These are phyloP conservation scores for Lojkania enalia DNA, from an alignment of 2,329 filamentous ascomycete genomes.

Conservation along the genomic window DNA sequence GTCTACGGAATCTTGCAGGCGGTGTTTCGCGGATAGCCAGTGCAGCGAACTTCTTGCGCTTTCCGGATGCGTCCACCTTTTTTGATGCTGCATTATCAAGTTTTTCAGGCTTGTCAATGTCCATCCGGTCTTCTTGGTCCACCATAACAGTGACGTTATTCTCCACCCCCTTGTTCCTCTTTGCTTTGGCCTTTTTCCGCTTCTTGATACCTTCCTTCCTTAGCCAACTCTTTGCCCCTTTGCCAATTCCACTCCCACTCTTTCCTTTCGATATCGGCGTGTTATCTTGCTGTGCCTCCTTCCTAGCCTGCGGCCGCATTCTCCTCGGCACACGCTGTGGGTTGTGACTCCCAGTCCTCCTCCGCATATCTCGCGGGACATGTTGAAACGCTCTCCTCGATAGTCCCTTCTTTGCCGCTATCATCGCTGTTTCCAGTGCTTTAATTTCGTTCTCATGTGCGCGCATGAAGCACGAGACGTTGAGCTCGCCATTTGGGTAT, in stretches of 20 bases:
- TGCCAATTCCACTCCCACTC: constrained; percentile 60
- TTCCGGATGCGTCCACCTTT: constrained; percentile 47
- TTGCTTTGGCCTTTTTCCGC: constrained; percentile 63
- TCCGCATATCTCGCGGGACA: constrained; percentile 79
- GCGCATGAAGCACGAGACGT: constrained; percentile 81
- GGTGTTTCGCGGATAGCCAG: constrained; percentile 67
- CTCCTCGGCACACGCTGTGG: constrained; percentile 83
- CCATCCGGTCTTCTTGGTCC: background rate
- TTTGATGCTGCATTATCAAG: constrained; percentile 14
- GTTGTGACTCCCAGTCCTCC: constrained; percentile 93
- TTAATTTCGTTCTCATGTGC: constrained; percentile 88
- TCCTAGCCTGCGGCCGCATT: constrained; percentile 68
- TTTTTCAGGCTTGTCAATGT: background rate
- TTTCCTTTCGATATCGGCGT: constrained; percentile 75
- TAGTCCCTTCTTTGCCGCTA: constrained; percentile 66
- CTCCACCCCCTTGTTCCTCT: constrained; percentile 46
- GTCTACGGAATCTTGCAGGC: constrained; percentile 75
- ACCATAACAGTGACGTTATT: constrained; percentile 24
- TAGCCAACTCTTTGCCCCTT: constrained; percentile 53
- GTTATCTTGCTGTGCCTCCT: constrained; percentile 85
- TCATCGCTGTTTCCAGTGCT: constrained; percentile 81
- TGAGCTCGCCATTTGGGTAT: constrained; percentile 73
- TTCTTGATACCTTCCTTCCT: constrained; percentile 76
- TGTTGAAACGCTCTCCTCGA: constrained; percentile 83
- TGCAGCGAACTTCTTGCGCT: constrained; percentile 69